Conservation (phyloP, 116 monocot species). For the Papilionanthe hybrid region DNA sequence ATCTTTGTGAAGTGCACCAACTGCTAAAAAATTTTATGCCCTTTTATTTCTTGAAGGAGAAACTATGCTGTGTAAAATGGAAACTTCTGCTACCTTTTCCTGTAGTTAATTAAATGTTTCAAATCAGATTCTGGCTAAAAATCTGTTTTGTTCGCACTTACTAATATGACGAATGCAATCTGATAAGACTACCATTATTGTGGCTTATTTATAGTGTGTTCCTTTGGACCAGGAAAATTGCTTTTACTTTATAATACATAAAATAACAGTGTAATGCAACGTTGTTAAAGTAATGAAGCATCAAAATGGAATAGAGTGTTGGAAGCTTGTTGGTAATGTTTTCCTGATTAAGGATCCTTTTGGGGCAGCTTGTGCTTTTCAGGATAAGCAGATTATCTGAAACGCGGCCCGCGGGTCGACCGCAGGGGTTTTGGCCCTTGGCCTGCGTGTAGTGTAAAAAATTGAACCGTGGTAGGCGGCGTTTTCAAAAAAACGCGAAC, state of each 20-base stretch:
- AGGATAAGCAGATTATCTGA: no score
- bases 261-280: not conserved
- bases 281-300: not conserved
- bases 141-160: not conserved
- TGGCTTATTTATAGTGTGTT: not conserved
- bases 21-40: not conserved
- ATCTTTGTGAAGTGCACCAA: not conserved
- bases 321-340: not conserved
- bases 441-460: no score
- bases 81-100: not conserved
- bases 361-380: no score
- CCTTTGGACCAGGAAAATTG: not conserved
- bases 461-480: no score
- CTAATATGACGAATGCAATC: not conserved
- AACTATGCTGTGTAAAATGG: not conserved
- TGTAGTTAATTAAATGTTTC: not conserved
- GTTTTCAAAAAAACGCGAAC: no score
- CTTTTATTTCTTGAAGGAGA: not conserved
- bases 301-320: not conserved
- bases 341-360: not conserved
- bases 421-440: no score
- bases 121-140: not conserved
- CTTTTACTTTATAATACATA: not conserved
- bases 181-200: not conserved
- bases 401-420: no score